Conservation (phyloP, 208 protist species). For the Wallacemonas sp. region DNA sequence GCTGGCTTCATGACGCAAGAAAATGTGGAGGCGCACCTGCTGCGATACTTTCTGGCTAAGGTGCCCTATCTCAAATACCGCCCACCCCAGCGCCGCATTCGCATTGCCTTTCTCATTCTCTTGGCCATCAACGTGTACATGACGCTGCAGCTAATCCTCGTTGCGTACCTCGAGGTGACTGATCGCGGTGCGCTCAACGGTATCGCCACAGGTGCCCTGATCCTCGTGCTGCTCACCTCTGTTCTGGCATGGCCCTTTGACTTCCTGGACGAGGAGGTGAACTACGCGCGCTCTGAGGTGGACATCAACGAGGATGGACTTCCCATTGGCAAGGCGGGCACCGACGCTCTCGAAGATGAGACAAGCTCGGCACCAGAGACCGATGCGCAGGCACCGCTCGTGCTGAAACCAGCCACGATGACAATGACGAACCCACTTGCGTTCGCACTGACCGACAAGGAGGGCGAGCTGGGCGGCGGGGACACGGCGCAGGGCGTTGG, state of each 20-base stretch:
- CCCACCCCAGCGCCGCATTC: conserved; percentile 31
- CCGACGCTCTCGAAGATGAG: not conserved
- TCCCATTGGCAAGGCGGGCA: conserved; percentile 5
- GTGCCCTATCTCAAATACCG: conserved; percentile 17
- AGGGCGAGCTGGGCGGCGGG: not conserved
- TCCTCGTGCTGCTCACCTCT: conserved; percentile 16
- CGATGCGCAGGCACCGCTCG: not conserved
- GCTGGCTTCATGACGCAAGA: not conserved
- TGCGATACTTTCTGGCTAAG: conserved; percentile 3
- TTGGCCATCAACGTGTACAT: conserved; percentile 54
- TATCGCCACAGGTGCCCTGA: conserved; percentile 40
- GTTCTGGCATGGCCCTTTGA: conserved; percentile 31
- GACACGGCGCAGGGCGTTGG: not conserved
- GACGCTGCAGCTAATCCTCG: conserved; percentile 43
- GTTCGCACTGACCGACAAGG: not conserved
- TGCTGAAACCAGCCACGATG: not conserved
- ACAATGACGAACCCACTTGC: not conserved
- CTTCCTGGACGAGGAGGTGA: conserved; percentile 29
- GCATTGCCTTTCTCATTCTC: conserved; percentile 25
- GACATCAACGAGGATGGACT: conserved; percentile 32
- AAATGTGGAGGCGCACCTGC: conserved; percentile 4
- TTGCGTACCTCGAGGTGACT: conserved; percentile 34
- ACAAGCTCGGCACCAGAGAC: not conserved
- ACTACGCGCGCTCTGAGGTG: conserved; percentile 26
- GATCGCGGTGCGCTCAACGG: conserved; percentile 10